phyloP scores from a whole-genome alignment of 2,329 filamentous ascomycete species.

The Acarospora socialis region DNA sequence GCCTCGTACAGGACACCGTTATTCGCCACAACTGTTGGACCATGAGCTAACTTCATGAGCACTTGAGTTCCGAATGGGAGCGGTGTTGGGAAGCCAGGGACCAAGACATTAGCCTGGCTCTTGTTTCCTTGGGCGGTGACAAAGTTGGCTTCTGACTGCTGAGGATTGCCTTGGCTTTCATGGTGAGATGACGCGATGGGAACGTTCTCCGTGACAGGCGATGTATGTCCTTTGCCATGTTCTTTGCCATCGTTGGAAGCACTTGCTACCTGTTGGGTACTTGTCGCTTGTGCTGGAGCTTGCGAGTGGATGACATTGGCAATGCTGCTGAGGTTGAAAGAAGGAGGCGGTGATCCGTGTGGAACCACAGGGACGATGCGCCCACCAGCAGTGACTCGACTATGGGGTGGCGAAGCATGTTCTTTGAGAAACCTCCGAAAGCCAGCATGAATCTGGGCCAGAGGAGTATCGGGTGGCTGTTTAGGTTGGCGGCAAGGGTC shows the following conservation, averaged over 20 bases:
- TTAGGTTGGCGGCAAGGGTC: constrained; percentile 20
- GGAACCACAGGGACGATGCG: constrained; percentile 33
- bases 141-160: no score
- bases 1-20: no score
- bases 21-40: no score
- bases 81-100: no score
- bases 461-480: constrained; percentile 21
- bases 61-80: no score
- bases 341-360: constrained; percentile 20
- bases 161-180: no score
- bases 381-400: constrained; percentile 35
- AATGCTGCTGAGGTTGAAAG: constrained; percentile 20
- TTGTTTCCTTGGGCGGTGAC: no score
- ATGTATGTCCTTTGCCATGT: no score
- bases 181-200: no score
- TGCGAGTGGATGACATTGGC: constrained; percentile 1
- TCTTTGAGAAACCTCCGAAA: constrained; percentile 33
- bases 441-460: constrained; percentile 25
- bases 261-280: constrained; percentile 5
- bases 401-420: constrained; percentile 33
- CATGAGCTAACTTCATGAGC: no score
- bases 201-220: no score
- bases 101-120: no score
- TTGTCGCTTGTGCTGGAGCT: constrained; percentile 9
- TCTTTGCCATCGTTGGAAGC: not conserved